Percentiles rank a stretch among this genome's conserved stretches.
Conservation (phyloP, 192 early-diverging fungal genomes). For the Paraglomus occultum region DNA sequence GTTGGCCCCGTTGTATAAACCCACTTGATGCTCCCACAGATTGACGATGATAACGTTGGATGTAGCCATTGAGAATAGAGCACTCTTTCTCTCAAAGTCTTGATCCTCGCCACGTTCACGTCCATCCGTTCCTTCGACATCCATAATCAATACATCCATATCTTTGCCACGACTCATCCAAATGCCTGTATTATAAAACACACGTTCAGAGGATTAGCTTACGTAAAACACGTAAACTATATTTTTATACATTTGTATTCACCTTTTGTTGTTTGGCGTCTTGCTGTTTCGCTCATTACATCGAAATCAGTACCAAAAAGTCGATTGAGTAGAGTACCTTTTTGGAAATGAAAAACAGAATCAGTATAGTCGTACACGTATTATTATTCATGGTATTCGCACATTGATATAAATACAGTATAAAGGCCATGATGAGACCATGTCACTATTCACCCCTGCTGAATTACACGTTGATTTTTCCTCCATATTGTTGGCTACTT, state of each 20-base stretch:
- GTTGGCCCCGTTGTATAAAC: conserved; percentile 98
- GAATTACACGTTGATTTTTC: not conserved
- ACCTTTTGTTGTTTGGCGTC: conserved; percentile 95
- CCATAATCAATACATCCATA: conserved; percentile 86
- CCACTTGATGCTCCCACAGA: conserved; percentile 98
- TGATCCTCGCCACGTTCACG: conserved; percentile 98
- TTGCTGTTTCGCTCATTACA: conserved; percentile 85
- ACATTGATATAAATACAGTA: not conserved
- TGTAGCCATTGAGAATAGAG: conserved; percentile 94
- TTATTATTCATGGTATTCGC: not conserved
- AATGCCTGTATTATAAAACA: conserved; percentile 47
- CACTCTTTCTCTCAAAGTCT: conserved; percentile 98
- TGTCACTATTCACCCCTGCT: not conserved
- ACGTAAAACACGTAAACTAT: no score
- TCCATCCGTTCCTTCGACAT: conserved; percentile 99
- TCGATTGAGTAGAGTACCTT: conserved; percentile 91
- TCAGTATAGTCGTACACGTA: not conserved
- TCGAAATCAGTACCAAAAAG: conserved; percentile 96
- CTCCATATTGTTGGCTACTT: conserved; percentile 30
- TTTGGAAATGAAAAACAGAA: not conserved
- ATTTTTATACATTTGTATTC: no score
- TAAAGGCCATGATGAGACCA: not conserved
- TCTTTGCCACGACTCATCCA: conserved; percentile 88
- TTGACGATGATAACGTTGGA: conserved; percentile 95
- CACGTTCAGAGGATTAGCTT: no score